These are phyloP conservation scores for Podosphaera xanthii DNA, from an alignment of 2,329 filamentous ascomycete genomes.

Conservation along the genomic window DNA sequence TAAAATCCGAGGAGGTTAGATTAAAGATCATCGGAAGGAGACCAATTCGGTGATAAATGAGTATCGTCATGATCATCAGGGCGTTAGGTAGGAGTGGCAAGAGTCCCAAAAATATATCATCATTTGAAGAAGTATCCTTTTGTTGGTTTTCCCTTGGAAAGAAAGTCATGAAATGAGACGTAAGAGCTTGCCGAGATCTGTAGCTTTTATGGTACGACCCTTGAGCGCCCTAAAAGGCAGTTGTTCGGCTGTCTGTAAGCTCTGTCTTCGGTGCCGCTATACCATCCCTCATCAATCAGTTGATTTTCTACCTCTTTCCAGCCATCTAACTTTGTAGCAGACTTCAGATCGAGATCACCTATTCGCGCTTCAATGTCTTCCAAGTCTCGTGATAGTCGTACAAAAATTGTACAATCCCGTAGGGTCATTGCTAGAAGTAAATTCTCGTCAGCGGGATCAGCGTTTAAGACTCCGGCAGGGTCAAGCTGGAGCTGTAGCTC, in stretches of 20 bases:
- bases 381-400: conserved; percentile 26
- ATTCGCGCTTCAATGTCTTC: conserved; percentile 31
- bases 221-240: not conserved
- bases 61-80: no score
- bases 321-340: conserved; percentile 39
- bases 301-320: conserved; percentile 42
- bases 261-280: conserved; percentile 22
- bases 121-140: not conserved
- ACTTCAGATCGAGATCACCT: conserved; percentile 61
- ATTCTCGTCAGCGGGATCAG: conserved; percentile 20
- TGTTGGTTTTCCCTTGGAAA: not conserved
- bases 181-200: not conserved
- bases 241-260: conserved; percentile 4
- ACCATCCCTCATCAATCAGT: conserved; percentile 47
- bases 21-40: no score
- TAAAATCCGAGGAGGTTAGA: no score
- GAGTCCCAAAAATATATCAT: no score
- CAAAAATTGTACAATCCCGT: conserved; percentile 55
- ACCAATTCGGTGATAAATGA: no score
- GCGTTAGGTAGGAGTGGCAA: no score
- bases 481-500: conserved; percentile 18
- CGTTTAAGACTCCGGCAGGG: conserved; percentile 10
- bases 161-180: not conserved
- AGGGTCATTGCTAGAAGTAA: conserved; percentile 58
- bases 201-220: not conserved